phyloP scores from a whole-genome alignment of 2,329 filamentous ascomycete genomes.

The Neonectria hederae region DNA sequence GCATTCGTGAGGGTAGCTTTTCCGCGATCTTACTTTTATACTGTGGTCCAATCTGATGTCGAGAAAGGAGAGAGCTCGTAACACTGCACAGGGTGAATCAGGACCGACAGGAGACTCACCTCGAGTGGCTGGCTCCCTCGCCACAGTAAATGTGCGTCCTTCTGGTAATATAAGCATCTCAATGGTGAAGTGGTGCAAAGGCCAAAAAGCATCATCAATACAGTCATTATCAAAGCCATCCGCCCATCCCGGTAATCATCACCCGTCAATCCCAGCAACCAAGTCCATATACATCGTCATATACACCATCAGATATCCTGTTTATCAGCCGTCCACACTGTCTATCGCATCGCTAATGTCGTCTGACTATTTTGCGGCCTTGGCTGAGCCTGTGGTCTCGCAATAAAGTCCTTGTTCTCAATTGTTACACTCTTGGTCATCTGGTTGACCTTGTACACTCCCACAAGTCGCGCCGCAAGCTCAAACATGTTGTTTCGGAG shows the following conservation, averaged over 20 bases:
- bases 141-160: background rate
- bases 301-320: conserved; percentile 20
- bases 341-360: conserved; percentile 49
- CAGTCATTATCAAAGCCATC: conserved; percentile 38
- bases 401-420: conserved; percentile 82
- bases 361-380: conserved; percentile 47
- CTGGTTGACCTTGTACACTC: conserved; percentile 99
- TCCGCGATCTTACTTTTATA: background rate
- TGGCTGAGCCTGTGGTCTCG: conserved; percentile 48
- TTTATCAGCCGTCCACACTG: conserved; percentile 1
- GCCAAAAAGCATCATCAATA: conserved; percentile 31
- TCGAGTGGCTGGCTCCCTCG: background rate
- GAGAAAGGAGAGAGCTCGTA: background rate
- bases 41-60: background rate
- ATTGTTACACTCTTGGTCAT: conserved; percentile 96
- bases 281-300: conserved; percentile 19
- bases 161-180: background rate
- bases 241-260: conserved; percentile 32
- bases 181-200: background rate
- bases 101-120: background rate
- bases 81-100: conserved; percentile 14
- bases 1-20: background rate
- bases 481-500: conserved; percentile 99
- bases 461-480: conserved; percentile 91
- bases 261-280: conserved; percentile 29